These are phyloP conservation scores for Hexamita inflata DNA, from an alignment of 208 protist species.

Conservation along the genomic window DNA sequence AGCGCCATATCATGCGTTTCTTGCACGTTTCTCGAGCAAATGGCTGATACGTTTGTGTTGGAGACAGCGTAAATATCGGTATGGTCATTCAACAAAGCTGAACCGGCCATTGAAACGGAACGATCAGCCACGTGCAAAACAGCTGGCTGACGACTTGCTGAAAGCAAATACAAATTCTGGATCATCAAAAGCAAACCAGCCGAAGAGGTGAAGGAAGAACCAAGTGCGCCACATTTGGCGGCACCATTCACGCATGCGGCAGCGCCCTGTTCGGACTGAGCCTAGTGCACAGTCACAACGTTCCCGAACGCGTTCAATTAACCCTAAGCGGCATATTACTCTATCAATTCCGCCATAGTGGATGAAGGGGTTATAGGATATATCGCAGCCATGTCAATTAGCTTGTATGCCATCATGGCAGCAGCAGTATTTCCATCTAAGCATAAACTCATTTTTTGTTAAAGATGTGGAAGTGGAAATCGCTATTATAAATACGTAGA, in stretches of 20 bases:
- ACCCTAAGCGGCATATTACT: constrained; percentile 45
- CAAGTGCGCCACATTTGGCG: neutral
- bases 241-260: neutral
- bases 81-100: constrained; percentile 54
- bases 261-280: constrained; percentile 6
- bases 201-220: constrained; percentile 52
- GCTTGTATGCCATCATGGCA: constrained; percentile 50
- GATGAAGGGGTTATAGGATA: constrained; percentile 23
- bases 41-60: constrained; percentile 48
- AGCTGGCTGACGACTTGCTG: constrained; percentile 21
- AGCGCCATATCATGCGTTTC: constrained; percentile 52
- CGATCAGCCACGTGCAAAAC: constrained; percentile 37
- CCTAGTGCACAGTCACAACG: constrained; percentile 4
- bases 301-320: no score
- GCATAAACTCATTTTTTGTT: neutral
- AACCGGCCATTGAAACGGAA: constrained; percentile 34
- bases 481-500: no score
- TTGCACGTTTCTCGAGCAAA: constrained; percentile 49
- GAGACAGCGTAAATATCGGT: constrained; percentile 51
- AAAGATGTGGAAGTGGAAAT: no score
- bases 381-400: constrained; percentile 44
- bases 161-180: constrained; percentile 57
- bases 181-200: constrained; percentile 60
- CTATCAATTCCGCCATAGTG: constrained; percentile 52
- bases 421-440: constrained; percentile 55